phyloP scores from a whole-genome alignment of 2,329 filamentous ascomycete genomes.

The Ceratocystis huliohia region DNA sequence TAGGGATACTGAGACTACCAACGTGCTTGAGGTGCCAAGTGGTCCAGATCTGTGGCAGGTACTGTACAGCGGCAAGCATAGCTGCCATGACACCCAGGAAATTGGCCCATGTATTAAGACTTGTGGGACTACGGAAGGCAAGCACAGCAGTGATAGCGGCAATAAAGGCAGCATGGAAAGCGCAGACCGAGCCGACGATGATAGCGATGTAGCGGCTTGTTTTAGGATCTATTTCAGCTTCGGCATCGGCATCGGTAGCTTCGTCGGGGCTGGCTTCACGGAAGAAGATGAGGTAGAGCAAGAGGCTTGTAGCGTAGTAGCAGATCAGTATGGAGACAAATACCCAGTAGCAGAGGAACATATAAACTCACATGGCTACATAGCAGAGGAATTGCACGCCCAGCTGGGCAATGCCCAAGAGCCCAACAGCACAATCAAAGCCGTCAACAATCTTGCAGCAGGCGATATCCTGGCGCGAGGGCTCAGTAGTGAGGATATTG shows the following conservation, averaged over 20 bases:
- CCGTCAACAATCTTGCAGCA: slow-evolving; percentile 75
- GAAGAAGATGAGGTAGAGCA: slow-evolving; percentile 93
- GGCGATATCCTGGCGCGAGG: slow-evolving; percentile 66
- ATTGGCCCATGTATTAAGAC: slow-evolving; percentile 71
- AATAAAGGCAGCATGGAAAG: slow-evolving; percentile 61
- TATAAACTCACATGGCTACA: slow-evolving; percentile 61
- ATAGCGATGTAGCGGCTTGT: slow-evolving; percentile 70
- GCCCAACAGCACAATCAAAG: slow-evolving; percentile 70
- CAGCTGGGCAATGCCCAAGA: slow-evolving; percentile 83
- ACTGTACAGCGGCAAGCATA: slow-evolving; percentile 72
- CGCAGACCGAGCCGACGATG: slow-evolving; percentile 56
- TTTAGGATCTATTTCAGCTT: slow-evolving; percentile 37
- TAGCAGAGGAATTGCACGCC: slow-evolving; percentile 89
- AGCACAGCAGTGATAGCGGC: slow-evolving; percentile 58
- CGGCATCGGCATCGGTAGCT: slow-evolving; percentile 32
- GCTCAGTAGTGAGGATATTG: slow-evolving; percentile 81
- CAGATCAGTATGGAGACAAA: not conserved
- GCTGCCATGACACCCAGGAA: slow-evolving; percentile 69
- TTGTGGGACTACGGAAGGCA: slow-evolving; percentile 46
- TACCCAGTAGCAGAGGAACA: not conserved
- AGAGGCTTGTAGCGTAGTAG: slow-evolving; percentile 45
- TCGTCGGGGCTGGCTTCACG: slow-evolving; percentile 43
- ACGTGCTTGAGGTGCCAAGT: slow-evolving; percentile 77
- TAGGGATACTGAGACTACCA: slow-evolving; percentile 83
- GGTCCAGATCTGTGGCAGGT: slow-evolving; percentile 88